Evolutionary conservation across 1,284 basidiomycete species (phyloP), one percentile per base, ranked within the genome.

Genomic region (Porogramme epimiltina): DNA sequence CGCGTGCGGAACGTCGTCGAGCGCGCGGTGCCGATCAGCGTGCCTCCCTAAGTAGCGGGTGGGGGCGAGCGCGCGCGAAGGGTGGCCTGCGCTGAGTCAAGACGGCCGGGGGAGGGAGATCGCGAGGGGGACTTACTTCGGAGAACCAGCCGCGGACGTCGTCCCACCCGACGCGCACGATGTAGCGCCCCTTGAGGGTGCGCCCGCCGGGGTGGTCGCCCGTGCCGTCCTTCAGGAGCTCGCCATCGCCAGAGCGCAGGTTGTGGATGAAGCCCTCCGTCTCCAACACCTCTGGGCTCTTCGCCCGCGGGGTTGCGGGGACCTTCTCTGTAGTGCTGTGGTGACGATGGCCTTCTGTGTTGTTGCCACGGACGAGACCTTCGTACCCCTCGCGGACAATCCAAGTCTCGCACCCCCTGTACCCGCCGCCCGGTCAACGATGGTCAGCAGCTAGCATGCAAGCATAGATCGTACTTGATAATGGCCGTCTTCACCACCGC

Each of bases 351-450:
- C 61, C 62, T 19, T 79, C 78, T 2, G 69, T 62, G 2, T 69
- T 62, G 62, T 91, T 91, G 15, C 89, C 88, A 45, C 85, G 79
- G 11, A 91, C 88, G 49, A 99, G 87, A 40, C 96, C 96, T 70
- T 98, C 95, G 78, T 97, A 99, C 38, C 96, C 96, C 75, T 99
- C 97, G 38, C 96, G 89, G 52, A 97, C 91, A 59, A 97, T 87
- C 79, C 86, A 97, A 13, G 91, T 86, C 68, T 97, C 90, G 70
- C 93, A 97, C 39, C 93, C 94, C 72, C 94, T 94, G 66, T 23
- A 22, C 13, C n/a, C n/a, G n/a, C n/a, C n/a, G n/a, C n/a, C n/a
- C 41, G 16, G 45, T 39, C 31, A 53, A 42, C 19, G 23, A 40
- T 28, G 25, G 40, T 28, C 39, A 31, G 24, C 31, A 34, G 24